Base-by-base conservation (phyloP, 2,329 filamentous ascomycete genomes). In the Phialocephala sp. region DNA sequence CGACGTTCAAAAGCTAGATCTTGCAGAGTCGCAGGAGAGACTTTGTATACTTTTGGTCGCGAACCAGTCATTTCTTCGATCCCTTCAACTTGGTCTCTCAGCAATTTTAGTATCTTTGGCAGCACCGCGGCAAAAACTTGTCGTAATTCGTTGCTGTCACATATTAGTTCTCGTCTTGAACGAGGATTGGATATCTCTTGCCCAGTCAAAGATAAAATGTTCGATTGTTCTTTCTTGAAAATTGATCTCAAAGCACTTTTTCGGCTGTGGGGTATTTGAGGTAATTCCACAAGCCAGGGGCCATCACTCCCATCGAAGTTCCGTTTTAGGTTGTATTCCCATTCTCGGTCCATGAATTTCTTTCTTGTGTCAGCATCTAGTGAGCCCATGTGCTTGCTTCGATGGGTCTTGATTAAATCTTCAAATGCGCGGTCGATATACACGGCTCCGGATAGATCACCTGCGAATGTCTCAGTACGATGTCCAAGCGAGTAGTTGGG, bases 31-130 rank as follows among this genome's bases (percentile, higher is more conserved):
- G 27, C 3, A 32, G 3, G 6, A 6, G 27, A 32, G 6, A 3
- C 27, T 32, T 3, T 3, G 27, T 6, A 32, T 32, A 47, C 57
- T 47, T 59, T 43, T 11, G 36, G 57, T 11, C 18, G 41, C 18
- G 41, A 61, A 61, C 70, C 52, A 67, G 76, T 61, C 83, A 77
- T 2, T 80, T 78, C 79, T 2, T 78, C 73, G 32, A 80, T 78
- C 32, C 81, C 75, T 4, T 72, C 67, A 65, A 83, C 76, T 77
- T 85, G 77, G 73, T 81, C 72, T 73, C 80, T 79, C 59, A 83
- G 78, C 15, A 82, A 72, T 43, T 78, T 73, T 68, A 80, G 52
- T 15, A 43, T 43, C 15, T 43, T 43, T 4, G 41, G 41, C 14
- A 43, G 4, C 2, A 43, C 41, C n/a, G 15, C 41, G 2, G 41